phyloP scores from a whole-genome alignment of 2,329 filamentous ascomycete genomes.

The Colletotrichum gloeosporioides region DNA sequence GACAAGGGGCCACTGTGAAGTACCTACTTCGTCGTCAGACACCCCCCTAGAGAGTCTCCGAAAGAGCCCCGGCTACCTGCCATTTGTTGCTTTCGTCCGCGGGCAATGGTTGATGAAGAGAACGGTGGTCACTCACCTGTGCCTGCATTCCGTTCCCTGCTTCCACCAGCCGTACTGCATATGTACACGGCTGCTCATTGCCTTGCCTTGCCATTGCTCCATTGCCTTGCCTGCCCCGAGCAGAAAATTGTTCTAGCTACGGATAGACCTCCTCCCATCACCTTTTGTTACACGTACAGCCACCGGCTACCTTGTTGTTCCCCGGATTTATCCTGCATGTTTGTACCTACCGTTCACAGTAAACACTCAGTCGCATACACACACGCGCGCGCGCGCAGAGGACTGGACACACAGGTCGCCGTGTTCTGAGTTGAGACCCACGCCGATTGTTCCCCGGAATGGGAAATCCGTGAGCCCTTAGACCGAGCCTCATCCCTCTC shows the following conservation, averaged over 20 bases:
- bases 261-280: not conserved
- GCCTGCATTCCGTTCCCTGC: not conserved
- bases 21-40: not conserved
- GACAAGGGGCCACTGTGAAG: not conserved
- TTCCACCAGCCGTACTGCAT: not conserved
- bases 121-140: not conserved
- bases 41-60: not conserved
- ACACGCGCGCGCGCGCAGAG: not conserved
- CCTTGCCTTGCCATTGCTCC: not conserved
- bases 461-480: conserved; percentile 16
- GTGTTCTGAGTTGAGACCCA: not conserved
- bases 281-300: not conserved
- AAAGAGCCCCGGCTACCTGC: not conserved
- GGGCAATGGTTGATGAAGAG: not conserved
- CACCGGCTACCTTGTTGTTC: not conserved
- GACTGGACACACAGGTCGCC: not conserved
- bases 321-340: not conserved
- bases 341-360: not conserved
- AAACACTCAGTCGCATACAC: not conserved
- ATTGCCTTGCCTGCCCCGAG: not conserved
- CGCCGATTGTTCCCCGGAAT: conserved; percentile 18
- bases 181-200: not conserved
- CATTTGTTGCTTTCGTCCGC: not conserved
- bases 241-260: not conserved
- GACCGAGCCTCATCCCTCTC: conserved; percentile 15